Evolutionary conservation across 768 basidiomycete genomes (phyloP).

Genomic region (Cytidiella melzeri): DNA sequence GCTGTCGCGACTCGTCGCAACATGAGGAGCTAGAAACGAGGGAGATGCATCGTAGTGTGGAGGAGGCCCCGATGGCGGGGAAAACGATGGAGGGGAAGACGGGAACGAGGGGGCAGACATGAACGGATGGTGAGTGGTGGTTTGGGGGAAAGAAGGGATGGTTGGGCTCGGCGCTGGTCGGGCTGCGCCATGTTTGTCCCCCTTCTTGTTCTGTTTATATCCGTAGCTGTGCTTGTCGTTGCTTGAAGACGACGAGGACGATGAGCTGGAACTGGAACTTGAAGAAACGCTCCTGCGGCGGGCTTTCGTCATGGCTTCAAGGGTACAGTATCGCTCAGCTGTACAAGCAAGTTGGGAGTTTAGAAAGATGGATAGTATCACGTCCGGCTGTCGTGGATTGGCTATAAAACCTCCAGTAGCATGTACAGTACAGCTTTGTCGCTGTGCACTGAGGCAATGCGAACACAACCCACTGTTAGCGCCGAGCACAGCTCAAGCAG

Average conservation of each 20-base stretch:
- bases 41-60: constrained; percentile 4
- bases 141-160: background rate
- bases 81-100: background rate
- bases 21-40: too few relatives aligned
- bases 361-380: too few relatives aligned
- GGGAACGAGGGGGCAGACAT: constrained; percentile 12
- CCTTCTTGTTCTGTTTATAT: constrained; percentile 23
- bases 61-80: background rate
- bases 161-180: background rate
- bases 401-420: too few relatives aligned
- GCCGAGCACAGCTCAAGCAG: too few relatives aligned
- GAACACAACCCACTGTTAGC: too few relatives aligned
- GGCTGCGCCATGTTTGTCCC: background rate
- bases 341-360: too few relatives aligned
- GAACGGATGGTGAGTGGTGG: constrained; percentile 3
- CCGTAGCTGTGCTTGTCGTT: constrained; percentile 21
- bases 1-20: too few relatives aligned
- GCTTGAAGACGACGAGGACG: constrained; percentile 19
- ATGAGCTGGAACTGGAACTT: constrained; percentile 13
- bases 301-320: constrained; percentile 1
- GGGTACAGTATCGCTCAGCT: too few relatives aligned
- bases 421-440: too few relatives aligned
- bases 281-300: constrained; percentile 17
- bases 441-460: background rate
- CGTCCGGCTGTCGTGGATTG: too few relatives aligned